A percentile compares a stretch with the other conserved stretches of the same genome.
Evolutionary conservation across 2,329 filamentous ascomycete genomes (phyloP).

Genomic region (Pyricularia sp.): DNA sequence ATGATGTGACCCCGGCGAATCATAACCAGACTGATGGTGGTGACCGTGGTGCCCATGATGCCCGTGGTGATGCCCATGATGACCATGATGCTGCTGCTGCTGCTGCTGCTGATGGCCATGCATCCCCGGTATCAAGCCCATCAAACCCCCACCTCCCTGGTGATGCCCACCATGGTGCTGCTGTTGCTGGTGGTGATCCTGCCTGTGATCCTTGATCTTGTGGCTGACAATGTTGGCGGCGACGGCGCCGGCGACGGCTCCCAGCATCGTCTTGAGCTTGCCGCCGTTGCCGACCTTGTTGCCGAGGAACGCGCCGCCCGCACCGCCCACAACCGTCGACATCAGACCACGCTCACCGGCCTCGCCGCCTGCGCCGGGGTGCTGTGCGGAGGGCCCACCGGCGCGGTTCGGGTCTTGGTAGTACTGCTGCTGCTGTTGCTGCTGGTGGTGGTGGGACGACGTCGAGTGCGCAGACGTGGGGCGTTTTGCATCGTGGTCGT

Average conservation of each 20-base stretch:
- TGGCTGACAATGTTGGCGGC: slow-evolving; percentile 40
- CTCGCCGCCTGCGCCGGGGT: background rate
- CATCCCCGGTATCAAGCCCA: slow-evolving; percentile 1
- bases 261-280: slow-evolving; percentile 38
- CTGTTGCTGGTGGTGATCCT: slow-evolving; percentile 9
- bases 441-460: background rate
- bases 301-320: slow-evolving; percentile 39
- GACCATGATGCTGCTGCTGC: too few species aligned
- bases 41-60: background rate
- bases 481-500: background rate
- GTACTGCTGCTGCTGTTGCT: slow-evolving; percentile 3
- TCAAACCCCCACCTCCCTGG: background rate
- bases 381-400: slow-evolving; percentile 1
- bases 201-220: slow-evolving; percentile 22
- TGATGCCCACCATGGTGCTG: slow-evolving; percentile 7
- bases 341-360: slow-evolving; percentile 45
- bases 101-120: background rate
- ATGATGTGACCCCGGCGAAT: background rate
- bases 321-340: slow-evolving; percentile 41
- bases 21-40: background rate
- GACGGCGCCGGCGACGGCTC: slow-evolving; percentile 41
- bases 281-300: slow-evolving; percentile 43
- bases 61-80: background rate
- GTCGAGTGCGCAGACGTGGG: slow-evolving; percentile 1
- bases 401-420: background rate